phyloP scores from a whole-genome alignment of 352 stramenopile species.

The Pythium insidiosum region DNA sequence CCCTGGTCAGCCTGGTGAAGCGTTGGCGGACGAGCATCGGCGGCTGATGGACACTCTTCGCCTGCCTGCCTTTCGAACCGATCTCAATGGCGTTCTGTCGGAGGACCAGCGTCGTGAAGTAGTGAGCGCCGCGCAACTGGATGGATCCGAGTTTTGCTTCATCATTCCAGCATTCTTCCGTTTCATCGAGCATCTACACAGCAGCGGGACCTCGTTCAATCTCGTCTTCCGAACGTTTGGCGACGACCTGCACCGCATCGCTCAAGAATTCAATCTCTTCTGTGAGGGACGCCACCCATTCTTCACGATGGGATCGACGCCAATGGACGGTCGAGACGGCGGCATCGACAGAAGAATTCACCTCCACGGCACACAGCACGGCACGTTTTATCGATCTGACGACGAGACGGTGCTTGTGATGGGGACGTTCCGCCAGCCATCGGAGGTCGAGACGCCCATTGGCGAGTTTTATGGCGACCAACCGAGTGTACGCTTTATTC shows the following conservation, averaged over 20 bases:
- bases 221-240: slow-evolving; percentile 75
- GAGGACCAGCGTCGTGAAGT: no score
- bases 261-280: slow-evolving; percentile 73
- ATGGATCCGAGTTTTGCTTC: slow-evolving; percentile 42
- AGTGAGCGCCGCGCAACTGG: slow-evolving; percentile 25
- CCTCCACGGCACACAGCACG: slow-evolving; percentile 13
- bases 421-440: slow-evolving; percentile 64
- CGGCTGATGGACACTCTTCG: slow-evolving; percentile 37
- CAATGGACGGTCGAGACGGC: slow-evolving; percentile 53
- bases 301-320: slow-evolving; percentile 22
- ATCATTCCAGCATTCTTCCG: slow-evolving; percentile 62
- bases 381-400: slow-evolving; percentile 56
- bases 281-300: slow-evolving; percentile 57
- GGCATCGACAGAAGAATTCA: slow-evolving; percentile 41
- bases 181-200: slow-evolving; percentile 43
- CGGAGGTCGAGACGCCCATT: slow-evolving; percentile 7
- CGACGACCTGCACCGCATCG: slow-evolving; percentile 57
- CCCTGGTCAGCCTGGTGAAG: slow-evolving; percentile 35
- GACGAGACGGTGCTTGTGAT: slow-evolving; percentile 46
- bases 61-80: slow-evolving; percentile 20
- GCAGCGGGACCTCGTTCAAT: slow-evolving; percentile 40
- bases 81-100: slow-evolving; percentile 11
- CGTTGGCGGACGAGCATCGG: slow-evolving; percentile 27
- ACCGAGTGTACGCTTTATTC: slow-evolving; percentile 17
- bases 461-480: slow-evolving; percentile 30